Evolutionary conservation across 176 grass and related monocot species (phyloP).

Genomic region (sorghum (Sorghum bicolor)): Sorghum_bicolor_NCBIv3 NC_012870.2:17834501-17835000

Average conservation of each 20-base stretch:
- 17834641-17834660: not conserved
- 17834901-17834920: no score
- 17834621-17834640: not conserved
- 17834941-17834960: no score
- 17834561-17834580: not conserved
- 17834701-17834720: not conserved
- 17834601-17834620: not conserved
- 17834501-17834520: not conserved
- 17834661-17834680: not conserved
- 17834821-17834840: no score
- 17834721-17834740: slow-evolving; percentile 10
- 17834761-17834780: not conserved
- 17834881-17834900: no score
- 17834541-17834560: not conserved
- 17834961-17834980: no score
- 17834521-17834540: not conserved
- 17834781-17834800: not conserved
- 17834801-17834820: no score
- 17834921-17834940: no score
- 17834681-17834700: not conserved
- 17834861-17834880: no score
- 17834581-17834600: not conserved
- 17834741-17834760: not conserved
- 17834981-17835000: no score
- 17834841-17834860: no score